phyloP scores from a whole-genome alignment of 257 asterid species.

The Solanum chmielewskii region DNA sequence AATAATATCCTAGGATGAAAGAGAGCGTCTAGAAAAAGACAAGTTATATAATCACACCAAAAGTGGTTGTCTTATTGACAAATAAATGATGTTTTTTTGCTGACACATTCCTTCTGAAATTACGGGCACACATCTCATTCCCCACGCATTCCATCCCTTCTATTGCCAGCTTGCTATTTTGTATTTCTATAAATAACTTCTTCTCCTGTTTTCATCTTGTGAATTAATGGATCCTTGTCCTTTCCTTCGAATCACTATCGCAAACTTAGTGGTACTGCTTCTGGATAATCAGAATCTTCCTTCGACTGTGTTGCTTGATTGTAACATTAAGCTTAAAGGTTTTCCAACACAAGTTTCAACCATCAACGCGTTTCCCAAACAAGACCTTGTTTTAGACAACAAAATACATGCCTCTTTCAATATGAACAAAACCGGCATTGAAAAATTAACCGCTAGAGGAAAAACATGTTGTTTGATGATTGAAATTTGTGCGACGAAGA shows the following conservation, averaged over 20 bases:
- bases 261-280: conserved; percentile 39
- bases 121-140: conserved; percentile 74
- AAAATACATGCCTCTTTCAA: conserved; percentile 44
- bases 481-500: conserved; percentile 33
- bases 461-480: conserved; percentile 21
- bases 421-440: conserved; percentile 45
- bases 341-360: background rate
- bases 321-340: conserved; percentile 54
- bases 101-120: background rate
- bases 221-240: conserved; percentile 83
- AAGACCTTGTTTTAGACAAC: conserved; percentile 20
- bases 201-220: background rate
- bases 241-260: conserved; percentile 53
- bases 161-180: background rate
- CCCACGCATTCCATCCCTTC: conserved; percentile 32
- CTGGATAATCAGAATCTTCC: background rate
- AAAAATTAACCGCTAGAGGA: conserved; percentile 8
- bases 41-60: background rate
- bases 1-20: background rate
- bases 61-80: background rate
- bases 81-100: background rate
- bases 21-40: background rate
- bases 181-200: background rate
- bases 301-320: conserved; percentile 1
- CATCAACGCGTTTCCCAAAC: background rate